A percentile compares a stretch with the other conserved stretches of the same genome.
Evolutionary conservation across 306 rosid genomes (phyloP).

Genomic region (Urtica urens): DNA sequence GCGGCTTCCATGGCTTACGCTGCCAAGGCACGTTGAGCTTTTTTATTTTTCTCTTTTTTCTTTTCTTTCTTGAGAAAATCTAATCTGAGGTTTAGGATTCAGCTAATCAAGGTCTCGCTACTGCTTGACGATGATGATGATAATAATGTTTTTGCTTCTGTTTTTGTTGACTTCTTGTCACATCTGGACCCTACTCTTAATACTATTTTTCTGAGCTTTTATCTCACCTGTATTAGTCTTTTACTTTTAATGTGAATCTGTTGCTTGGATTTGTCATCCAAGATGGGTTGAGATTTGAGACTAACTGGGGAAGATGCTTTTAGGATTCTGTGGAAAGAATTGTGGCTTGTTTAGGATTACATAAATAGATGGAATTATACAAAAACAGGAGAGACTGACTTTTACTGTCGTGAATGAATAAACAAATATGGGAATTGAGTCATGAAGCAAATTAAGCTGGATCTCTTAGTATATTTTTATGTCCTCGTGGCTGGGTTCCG

Average conservation of each 20-base stretch:
- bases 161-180: constrained; percentile 15
- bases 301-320: background rate
- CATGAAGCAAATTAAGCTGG: background rate
- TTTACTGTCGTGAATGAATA: constrained; percentile 1
- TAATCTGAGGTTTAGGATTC: constrained; percentile 10
- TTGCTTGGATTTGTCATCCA: background rate
- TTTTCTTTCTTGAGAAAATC: constrained; percentile 13
- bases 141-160: constrained; percentile 14
- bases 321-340: background rate
- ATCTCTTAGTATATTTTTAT: constrained; percentile 5
- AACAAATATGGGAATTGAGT: constrained; percentile 8
- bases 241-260: no score
- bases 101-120: constrained; percentile 17
- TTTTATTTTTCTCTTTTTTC: constrained; percentile 3
- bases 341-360: background rate
- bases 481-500: no score
- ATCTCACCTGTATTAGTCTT: no score
- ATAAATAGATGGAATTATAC: no score
- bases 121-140: constrained; percentile 4
- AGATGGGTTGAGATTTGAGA: background rate
- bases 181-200: background rate
- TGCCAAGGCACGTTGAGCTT: constrained; percentile 28
- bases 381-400: no score
- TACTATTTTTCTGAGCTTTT: no score
- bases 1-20: constrained; percentile 56